Conservation (phyloP, 2,329 filamentous ascomycete species). For the Phaeosphaeriaceae sp. region DNA sequence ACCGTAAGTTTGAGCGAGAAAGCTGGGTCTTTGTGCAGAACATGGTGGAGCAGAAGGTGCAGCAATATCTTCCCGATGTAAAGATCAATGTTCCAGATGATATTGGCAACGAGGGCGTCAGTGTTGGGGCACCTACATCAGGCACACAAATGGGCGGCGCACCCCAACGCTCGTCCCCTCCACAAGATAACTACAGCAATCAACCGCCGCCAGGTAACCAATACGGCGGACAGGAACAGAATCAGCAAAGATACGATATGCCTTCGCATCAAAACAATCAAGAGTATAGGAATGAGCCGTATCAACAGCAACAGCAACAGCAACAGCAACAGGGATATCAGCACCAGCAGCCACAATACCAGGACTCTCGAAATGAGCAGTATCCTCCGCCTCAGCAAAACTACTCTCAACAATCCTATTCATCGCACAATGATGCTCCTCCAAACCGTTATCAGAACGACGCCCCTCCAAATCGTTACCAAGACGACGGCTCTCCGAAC, state of each 20-base stretch:
- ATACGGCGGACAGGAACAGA: slow-evolving; percentile 7
- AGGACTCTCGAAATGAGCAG: slow-evolving; percentile 7
- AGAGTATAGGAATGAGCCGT: slow-evolving; percentile 9
- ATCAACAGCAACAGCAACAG: slow-evolving; percentile 9
- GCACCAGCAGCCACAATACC: slow-evolving; percentile 2
- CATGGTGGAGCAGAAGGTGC: slow-evolving; percentile 41
- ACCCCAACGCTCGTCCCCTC: slow-evolving; percentile 4
- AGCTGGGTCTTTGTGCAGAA: slow-evolving; percentile 40
- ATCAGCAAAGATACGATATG: slow-evolving; percentile 8
- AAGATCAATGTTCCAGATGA: slow-evolving; percentile 39
- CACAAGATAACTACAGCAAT: slow-evolving; percentile 3
- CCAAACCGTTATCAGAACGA: slow-evolving; percentile 5
- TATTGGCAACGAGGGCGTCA: slow-evolving; percentile 39
- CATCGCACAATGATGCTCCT: neutral
- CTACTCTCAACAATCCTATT: slow-evolving; percentile 5
- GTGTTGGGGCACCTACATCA: slow-evolving; percentile 29
- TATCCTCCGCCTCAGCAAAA: slow-evolving; percentile 7
- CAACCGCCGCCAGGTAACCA: neutral
- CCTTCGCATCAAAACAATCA: slow-evolving; percentile 13
- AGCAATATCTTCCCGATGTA: slow-evolving; percentile 36
- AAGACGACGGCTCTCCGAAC: slow-evolving; percentile 9
- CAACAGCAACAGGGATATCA: slow-evolving; percentile 10
- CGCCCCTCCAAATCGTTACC: slow-evolving; percentile 5
- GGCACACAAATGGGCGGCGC: slow-evolving; percentile 19
- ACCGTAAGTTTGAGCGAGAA: slow-evolving; percentile 37